Percentiles rank a stretch among this genome's conserved stretches.
These are phyloP conservation scores for Suillus americanus DNA, from an alignment of 768 basidiomycete species.

Conservation along the genomic window DNA sequence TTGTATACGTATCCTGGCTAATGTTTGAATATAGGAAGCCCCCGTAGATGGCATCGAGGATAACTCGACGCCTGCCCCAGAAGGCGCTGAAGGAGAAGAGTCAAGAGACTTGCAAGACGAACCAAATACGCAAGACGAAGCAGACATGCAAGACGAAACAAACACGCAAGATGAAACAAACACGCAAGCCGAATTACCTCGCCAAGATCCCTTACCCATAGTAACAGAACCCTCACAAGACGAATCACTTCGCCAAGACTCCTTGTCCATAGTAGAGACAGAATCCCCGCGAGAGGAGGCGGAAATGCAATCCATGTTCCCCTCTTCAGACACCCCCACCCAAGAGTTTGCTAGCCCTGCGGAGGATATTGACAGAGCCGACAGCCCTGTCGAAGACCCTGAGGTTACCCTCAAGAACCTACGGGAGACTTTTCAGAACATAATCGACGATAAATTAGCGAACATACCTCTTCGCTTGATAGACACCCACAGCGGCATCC, in stretches of 20 bases:
- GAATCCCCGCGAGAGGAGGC: not conserved
- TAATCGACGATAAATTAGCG: slow-evolving; percentile 1
- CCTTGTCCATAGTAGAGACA: not conserved
- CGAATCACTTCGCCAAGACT: not conserved
- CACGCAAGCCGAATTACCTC: not conserved
- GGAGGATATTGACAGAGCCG: not conserved
- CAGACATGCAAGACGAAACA: not conserved
- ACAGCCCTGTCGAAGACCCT: slow-evolving; percentile 1
- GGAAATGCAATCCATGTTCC: not conserved
- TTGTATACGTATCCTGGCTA: not conserved
- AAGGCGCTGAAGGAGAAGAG: not conserved
- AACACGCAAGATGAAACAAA: not conserved
- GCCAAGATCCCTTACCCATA: not conserved
- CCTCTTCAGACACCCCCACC: not conserved
- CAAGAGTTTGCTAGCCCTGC: not conserved
- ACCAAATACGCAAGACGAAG: not conserved
- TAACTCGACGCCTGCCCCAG: not conserved
- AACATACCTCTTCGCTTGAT: slow-evolving; percentile 6
- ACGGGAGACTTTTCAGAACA: not conserved
- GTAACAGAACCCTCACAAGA: not conserved
- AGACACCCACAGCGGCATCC: slow-evolving; percentile 1
- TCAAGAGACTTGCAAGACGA: not conserved
- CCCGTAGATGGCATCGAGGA: not conserved
- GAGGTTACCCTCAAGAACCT: not conserved
- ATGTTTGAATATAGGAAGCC: not conserved